phyloP scores from a whole-genome alignment of 495 filamentous ascomycete species.

The Diplogelasinospora grovesii region DNA sequence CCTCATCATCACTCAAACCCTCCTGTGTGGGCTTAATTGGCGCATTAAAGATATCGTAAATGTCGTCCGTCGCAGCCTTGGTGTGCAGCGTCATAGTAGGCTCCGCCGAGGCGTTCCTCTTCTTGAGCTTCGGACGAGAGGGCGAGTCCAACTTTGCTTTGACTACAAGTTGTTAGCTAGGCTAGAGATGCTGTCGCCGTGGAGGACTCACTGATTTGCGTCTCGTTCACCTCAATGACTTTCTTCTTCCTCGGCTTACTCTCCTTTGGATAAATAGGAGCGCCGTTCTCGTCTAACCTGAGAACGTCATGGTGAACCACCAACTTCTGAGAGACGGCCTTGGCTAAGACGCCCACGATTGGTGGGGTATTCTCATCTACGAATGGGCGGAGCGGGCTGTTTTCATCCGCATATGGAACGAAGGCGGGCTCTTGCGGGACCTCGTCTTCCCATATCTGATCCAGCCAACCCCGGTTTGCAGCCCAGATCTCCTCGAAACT shows the following conservation, averaged over 20 bases:
- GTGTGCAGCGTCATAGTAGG: slow-evolving; percentile 98
- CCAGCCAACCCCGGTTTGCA: slow-evolving; percentile 67
- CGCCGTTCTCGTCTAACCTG: slow-evolving; percentile 48
- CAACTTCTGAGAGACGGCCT: slow-evolving; percentile 33
- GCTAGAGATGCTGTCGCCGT: no score
- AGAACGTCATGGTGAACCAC: slow-evolving; percentile 38
- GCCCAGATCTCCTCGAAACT: slow-evolving; percentile 92
- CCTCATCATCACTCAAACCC: slow-evolving; percentile 54
- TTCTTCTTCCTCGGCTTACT: slow-evolving; percentile 56
- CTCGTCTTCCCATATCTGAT: slow-evolving; percentile 60
- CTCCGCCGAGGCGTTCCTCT: slow-evolving; percentile 57
- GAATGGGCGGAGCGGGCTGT: slow-evolving; percentile 3
- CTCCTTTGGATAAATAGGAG: slow-evolving; percentile 23
- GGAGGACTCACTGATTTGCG: slow-evolving; percentile 65
- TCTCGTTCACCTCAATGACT: slow-evolving; percentile 70
- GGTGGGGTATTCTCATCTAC: slow-evolving; percentile 17
- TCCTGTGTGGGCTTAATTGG: slow-evolving; percentile 55
- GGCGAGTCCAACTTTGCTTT: slow-evolving; percentile 90
- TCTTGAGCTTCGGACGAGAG: slow-evolving; percentile 67
- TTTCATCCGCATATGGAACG: slow-evolving; percentile 2
- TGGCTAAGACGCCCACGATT: slow-evolving; percentile 18
- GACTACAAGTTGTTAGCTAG: slow-evolving; percentile 48
- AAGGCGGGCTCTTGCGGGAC: slow-evolving; percentile 10
- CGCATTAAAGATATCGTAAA: slow-evolving; percentile 94
- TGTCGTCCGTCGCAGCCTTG: slow-evolving; percentile 90